Conservation (phyloP, 148 eudicot genomes). For the Cornus controversa region DNA sequence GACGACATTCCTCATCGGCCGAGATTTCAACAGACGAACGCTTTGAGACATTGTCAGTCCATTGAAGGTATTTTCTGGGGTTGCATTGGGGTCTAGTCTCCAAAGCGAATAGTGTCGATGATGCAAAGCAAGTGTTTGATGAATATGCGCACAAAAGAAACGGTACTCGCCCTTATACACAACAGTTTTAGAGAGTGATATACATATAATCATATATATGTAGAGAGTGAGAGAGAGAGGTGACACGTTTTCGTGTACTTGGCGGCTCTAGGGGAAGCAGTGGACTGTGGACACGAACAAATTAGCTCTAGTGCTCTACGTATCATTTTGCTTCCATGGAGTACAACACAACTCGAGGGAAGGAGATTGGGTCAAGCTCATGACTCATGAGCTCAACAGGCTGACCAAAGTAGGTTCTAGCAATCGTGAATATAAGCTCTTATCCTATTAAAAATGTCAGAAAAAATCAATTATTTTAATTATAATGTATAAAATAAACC, state of each 20-base stretch:
- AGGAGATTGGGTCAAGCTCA: no score
- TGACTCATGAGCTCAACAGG: no score
- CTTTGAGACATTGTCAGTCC: neutral
- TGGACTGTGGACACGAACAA: no score
- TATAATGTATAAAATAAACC: no score
- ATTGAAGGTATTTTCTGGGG: neutral
- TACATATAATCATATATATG: no score
- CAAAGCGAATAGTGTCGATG: neutral
- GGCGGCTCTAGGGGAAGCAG: neutral
- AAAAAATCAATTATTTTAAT: no score
- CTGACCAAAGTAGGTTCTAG: no score
- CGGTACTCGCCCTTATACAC: neutral
- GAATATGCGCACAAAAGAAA: constrained; percentile 10
- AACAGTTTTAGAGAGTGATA: neutral
- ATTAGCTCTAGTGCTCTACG: no score
- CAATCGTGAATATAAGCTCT: no score
- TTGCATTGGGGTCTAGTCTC: neutral
- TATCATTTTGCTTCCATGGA: no score
- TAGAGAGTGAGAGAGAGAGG: neutral
- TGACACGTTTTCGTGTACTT: constrained; percentile 5
- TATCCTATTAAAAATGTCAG: no score
- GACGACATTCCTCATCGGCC: constrained; percentile 26
- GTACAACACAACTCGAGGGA: no score
- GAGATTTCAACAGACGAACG: constrained; percentile 8
- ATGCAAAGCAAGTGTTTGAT: constrained; percentile 27